phyloP scores from a whole-genome alignment of 176 grass and related monocot species.

The Musa troglodytarum region DNA sequence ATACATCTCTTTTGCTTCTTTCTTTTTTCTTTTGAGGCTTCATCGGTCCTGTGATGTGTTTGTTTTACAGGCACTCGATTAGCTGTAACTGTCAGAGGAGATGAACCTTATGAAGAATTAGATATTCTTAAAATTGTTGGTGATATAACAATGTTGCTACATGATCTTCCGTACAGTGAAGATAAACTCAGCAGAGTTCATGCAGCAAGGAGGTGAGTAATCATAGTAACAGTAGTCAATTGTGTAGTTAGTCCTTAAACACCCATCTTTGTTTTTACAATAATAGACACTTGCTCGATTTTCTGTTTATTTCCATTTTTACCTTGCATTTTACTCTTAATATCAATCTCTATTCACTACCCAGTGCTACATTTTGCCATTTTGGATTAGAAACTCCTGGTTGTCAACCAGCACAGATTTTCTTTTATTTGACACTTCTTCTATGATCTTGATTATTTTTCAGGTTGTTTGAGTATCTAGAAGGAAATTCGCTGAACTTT shows the following conservation, averaged over 20 bases:
- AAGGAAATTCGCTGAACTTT: conserved; percentile 64
- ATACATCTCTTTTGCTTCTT: neutral
- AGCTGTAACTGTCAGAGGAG: conserved; percentile 61
- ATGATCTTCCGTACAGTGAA: conserved; percentile 61
- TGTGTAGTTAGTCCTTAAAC: neutral
- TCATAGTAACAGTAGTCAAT: neutral
- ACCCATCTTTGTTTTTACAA: neutral
- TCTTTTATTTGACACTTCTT: conserved; percentile 7
- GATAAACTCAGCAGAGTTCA: conserved; percentile 80
- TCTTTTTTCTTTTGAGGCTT: neutral
- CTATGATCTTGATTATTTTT: conserved; percentile 20
- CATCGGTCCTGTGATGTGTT: conserved; percentile 2
- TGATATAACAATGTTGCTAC: conserved; percentile 82
- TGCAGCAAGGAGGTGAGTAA: conserved; percentile 64
- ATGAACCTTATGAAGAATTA: conserved; percentile 64
- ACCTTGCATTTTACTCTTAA: neutral
- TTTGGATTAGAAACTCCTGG: neutral
- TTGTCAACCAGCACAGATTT: neutral
- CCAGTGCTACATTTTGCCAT: neutral
- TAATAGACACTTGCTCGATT: neutral
- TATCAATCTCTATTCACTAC: neutral
- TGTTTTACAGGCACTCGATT: conserved; percentile 68
- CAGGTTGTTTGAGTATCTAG: conserved; percentile 87
- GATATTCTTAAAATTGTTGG: conserved; percentile 62
- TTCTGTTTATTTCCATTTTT: neutral